These are phyloP conservation scores for Davidsoniella neocaledoniae DNA, from an alignment of 2,329 filamentous ascomycete species.

Conservation along the genomic window DNA sequence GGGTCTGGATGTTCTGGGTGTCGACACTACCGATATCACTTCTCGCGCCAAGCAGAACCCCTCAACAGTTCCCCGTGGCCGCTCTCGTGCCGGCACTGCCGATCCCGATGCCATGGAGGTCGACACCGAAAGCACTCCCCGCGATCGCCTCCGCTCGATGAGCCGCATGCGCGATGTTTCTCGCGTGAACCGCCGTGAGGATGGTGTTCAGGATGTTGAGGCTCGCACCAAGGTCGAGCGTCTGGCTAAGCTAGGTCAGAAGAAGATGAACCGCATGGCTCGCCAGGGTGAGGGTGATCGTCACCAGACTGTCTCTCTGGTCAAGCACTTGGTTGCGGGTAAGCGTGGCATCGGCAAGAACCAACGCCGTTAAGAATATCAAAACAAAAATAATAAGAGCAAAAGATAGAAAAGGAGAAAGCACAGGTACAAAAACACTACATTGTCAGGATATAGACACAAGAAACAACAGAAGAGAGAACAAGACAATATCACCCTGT, in stretches of 20 bases:
- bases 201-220: conserved; percentile 54
- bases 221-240: conserved; percentile 66
- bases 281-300: conserved; percentile 93
- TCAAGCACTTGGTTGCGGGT: conserved; percentile 84
- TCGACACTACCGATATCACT: conserved; percentile 61
- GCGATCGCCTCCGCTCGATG: conserved; percentile 52
- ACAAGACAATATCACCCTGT: no score
- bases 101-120: conserved; percentile 64
- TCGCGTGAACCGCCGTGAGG: conserved; percentile 48
- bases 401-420: conserved; percentile 1
- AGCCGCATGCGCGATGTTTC: conserved; percentile 38
- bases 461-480: not conserved
- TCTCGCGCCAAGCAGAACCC: conserved; percentile 48
- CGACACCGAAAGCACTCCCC: conserved; percentile 29
- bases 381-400: not conserved
- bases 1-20: conserved; percentile 68
- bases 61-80: conserved; percentile 51
- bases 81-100: conserved; percentile 46
- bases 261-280: conserved; percentile 97
- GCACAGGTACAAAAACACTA: conserved; percentile 7
- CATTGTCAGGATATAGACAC: conserved; percentile 12
- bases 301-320: conserved; percentile 62
- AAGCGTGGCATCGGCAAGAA: conserved; percentile 93
- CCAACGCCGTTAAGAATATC: conserved; percentile 39
- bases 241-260: conserved; percentile 77